Evolutionary conservation across 331 rosid genomes (phyloP), one percentile per base, ranked within the genome.

Genomic region (Quercus tomentella): DNA sequence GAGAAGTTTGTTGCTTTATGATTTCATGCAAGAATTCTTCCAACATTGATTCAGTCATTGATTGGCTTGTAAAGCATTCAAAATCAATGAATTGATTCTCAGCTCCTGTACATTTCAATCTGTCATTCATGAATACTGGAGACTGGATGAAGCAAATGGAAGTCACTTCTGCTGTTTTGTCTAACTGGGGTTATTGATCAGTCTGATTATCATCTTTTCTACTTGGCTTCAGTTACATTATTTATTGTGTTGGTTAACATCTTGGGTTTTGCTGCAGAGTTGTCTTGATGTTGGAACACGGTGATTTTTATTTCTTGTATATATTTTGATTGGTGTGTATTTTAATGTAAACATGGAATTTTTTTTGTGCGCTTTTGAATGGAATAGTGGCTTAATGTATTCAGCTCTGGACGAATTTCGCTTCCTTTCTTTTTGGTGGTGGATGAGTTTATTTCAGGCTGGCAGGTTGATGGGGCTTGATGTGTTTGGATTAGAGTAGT

Each of bases 1-100:
- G 90, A 76, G 88, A 90, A 79, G 89, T 89, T 78, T 85, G 87
- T 70, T 89, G 90, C 87, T 85, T 68, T 87, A 84, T 87, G 90
- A 79, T 88, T 76, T 88, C 90, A 1, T 87, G 93, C 89, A 87
- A 88, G 86, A 90, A 76, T 82, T 87, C 92, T 33, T 82, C 89
- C 73, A 92, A 84, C 82, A 84, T 85, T 55, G 89, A 87, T 69
- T 75, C 85, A 3, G 85, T 88, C 49, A 80, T 88, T 62, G 83
- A 84, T 25, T 92, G 93, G 86, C 89, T 90, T 45, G 84, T 81
- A 49, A 88, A 82, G 85, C 90, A 88, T 81, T 88, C 91, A 8
- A 87, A 87, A 77, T 79, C 87, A 25, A 80, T 72, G 70, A 85
- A 80, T 33, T 75, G 85, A 84, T 78, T 49, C 76, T 80, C 66